phyloP scores from a whole-genome alignment of 495 filamentous ascomycete species.

The Cladorrhinum samala region DNA sequence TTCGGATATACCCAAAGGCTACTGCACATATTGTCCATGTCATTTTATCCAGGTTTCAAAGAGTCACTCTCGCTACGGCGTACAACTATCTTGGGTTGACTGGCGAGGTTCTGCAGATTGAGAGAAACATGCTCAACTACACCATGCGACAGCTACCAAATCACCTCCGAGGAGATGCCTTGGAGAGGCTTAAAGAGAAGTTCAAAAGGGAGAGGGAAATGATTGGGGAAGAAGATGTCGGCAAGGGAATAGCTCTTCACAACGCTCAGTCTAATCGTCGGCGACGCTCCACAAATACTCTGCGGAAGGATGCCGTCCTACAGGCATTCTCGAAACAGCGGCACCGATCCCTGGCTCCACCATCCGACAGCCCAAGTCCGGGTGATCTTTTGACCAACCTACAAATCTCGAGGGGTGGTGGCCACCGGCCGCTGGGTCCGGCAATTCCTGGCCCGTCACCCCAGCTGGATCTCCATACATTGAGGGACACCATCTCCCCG shows the following conservation, averaged over 20 bases:
- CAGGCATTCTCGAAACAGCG: slow-evolving; percentile 52
- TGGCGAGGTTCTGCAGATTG: slow-evolving; percentile 82
- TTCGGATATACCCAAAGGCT: slow-evolving; percentile 90
- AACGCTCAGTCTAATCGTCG: slow-evolving; percentile 62
- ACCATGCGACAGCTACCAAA: slow-evolving; percentile 90
- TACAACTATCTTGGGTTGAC: slow-evolving; percentile 90
- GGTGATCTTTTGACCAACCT: slow-evolving; percentile 79
- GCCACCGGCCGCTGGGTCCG: slow-evolving; percentile 9
- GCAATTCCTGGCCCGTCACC: slow-evolving; percentile 5
- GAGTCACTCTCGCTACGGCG: slow-evolving; percentile 89
- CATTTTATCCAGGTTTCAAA: slow-evolving; percentile 86
- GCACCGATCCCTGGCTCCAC: slow-evolving; percentile 25
- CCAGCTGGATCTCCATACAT: slow-evolving; percentile 10
- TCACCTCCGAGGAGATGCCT: slow-evolving; percentile 74
- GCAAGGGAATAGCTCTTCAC: slow-evolving; percentile 93
- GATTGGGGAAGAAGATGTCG: slow-evolving; percentile 72
- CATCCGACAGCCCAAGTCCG: slow-evolving; percentile 50
- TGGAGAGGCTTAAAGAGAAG: slow-evolving; percentile 87
- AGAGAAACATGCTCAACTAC: slow-evolving; percentile 85
- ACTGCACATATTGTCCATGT: slow-evolving; percentile 97
- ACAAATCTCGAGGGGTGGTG: slow-evolving; percentile 56
- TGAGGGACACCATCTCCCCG: slow-evolving; percentile 41
- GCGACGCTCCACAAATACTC: slow-evolving; percentile 62
- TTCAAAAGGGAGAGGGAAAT: slow-evolving; percentile 82
- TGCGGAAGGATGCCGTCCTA: slow-evolving; percentile 76